Evolutionary conservation across 1,284 basidiomycete genomes (phyloP).

Genomic region (Leccinum pachyderme): DNA sequence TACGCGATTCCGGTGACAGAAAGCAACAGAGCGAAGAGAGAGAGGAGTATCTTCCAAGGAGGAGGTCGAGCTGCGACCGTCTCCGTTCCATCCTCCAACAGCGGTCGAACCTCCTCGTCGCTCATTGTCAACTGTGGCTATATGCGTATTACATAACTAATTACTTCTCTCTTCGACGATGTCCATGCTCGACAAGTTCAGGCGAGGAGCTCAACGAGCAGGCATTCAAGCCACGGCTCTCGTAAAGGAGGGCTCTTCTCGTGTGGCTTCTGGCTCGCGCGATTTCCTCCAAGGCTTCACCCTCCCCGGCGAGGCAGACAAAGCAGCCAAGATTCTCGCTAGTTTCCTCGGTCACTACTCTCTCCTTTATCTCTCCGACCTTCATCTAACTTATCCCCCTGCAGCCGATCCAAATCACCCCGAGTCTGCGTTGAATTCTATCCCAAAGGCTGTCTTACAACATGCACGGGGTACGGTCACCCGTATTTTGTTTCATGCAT

Average conservation of each 20-base stretch:
- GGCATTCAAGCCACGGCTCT: conserved; percentile 77
- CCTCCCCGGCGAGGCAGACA: conserved; percentile 85
- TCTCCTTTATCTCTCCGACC: neutral
- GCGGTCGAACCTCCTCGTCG: conserved; percentile 24
- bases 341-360: conserved; percentile 77
- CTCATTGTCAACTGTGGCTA: conserved; percentile 11
- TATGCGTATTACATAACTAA: conserved; percentile 18
- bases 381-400: neutral
- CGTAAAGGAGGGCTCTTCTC: conserved; percentile 60
- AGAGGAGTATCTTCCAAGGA: conserved; percentile 17
- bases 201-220: conserved; percentile 76
- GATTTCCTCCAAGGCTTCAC: conserved; percentile 83
- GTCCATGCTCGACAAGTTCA: conserved; percentile 80
- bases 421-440: conserved; percentile 89
- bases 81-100: conserved; percentile 11
- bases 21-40: conserved; percentile 19
- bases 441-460: conserved; percentile 92
- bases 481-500: neutral
- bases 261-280: conserved; percentile 68
- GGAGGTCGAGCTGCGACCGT: neutral
- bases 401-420: conserved; percentile 89
- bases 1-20: conserved; percentile 13
- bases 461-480: conserved; percentile 72
- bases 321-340: conserved; percentile 87
- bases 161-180: conserved; percentile 27